These are phyloP conservation scores for Lasiodiplodia sp. DNA, from an alignment of 2,329 filamentous ascomycete genomes.

Conservation along the genomic window DNA sequence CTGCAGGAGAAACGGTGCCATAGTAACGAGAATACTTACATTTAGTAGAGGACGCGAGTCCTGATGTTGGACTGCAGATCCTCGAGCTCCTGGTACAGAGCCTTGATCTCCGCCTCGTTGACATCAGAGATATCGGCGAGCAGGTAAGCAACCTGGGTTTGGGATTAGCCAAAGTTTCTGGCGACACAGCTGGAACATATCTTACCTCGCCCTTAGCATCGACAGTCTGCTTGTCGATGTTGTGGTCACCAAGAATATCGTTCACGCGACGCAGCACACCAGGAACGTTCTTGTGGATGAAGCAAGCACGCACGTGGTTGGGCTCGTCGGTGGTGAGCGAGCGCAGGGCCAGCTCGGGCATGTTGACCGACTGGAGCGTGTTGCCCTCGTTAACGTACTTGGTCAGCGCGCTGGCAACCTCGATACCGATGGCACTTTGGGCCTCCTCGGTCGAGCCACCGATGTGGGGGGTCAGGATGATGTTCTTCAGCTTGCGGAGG, in stretches of 20 bases:
- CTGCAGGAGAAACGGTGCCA: neutral
- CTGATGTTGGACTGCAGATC: slow-evolving; percentile 73
- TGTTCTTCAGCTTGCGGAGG: slow-evolving; percentile 82
- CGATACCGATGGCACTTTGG: slow-evolving; percentile 92
- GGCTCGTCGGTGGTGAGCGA: slow-evolving; percentile 90
- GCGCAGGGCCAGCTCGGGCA: slow-evolving; percentile 92
- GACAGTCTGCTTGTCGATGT: slow-evolving; percentile 98
- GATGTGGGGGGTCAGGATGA: slow-evolving; percentile 96
- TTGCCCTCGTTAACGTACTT: slow-evolving; percentile 95
- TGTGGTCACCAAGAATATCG: slow-evolving; percentile 91
- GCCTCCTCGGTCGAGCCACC: slow-evolving; percentile 98
- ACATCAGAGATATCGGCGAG: slow-evolving; percentile 98
- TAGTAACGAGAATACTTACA: neutral
- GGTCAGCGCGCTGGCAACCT: slow-evolving; percentile 87
- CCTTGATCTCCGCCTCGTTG: slow-evolving; percentile 79
- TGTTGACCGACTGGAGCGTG: slow-evolving; percentile 90
- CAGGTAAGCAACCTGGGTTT: slow-evolving; percentile 77
- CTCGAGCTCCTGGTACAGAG: slow-evolving; percentile 84
- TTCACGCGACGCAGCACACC: slow-evolving; percentile 96
- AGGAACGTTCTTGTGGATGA: slow-evolving; percentile 95
- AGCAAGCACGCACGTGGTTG: slow-evolving; percentile 90
- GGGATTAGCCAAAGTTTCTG: neutral
- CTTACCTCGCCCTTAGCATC: slow-evolving; percentile 87
- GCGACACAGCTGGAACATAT: neutral
- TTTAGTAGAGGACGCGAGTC: slow-evolving; percentile 57